Evolutionary conservation across 768 basidiomycete genomes (phyloP), one percentile per base, ranked within the genome.

Genomic region (Termitomyces bulborhizus): DNA sequence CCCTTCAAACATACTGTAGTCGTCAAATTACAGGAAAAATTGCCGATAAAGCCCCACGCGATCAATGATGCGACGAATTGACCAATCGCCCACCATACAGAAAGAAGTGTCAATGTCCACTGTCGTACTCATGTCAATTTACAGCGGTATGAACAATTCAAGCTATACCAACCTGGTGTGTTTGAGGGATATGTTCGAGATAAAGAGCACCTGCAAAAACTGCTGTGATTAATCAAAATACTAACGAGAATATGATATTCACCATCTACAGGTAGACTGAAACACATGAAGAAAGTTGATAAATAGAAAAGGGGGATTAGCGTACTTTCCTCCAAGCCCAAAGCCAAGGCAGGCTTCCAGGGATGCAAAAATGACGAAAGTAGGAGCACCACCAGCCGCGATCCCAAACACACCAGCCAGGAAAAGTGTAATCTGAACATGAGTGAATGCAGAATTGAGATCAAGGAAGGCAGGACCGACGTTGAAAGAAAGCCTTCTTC

Each of bases 41-140:
- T 79, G 26, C 74, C 74, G 34, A 84, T 80, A 60, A 83, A 78
- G 0, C 71, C 78, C 76, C 79, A 84, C 6, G 79, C 76, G 31
- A 84, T 70, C 31, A 77, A 64, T 16, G 76, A 81, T 8, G 80
- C 76, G 16, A 76, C 63, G 8, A 83, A 71, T 68, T 81, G 69
- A 34, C 81, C 75, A 54, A 76, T 46, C 55, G 80, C 71, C 78
- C 80, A 82, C 76, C 78, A 81, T 24, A 73, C 72, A 16, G 80
- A 80, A 2, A 84, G 74, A 8, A 82, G 68, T 2, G 80, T 77
- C 42, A 83, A 71, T n/a, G 80, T 76, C 73, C 75, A 80, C 69
- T 82, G 68, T 34, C 34, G 40, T 36, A 43, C 32, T 37, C 29
- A 16, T 54, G 53, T 27, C 46, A 57, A 36, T 46, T 36, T 4